phyloP scores from a whole-genome alignment of 257 asterid species.

The Solanum neorickii region DNA sequence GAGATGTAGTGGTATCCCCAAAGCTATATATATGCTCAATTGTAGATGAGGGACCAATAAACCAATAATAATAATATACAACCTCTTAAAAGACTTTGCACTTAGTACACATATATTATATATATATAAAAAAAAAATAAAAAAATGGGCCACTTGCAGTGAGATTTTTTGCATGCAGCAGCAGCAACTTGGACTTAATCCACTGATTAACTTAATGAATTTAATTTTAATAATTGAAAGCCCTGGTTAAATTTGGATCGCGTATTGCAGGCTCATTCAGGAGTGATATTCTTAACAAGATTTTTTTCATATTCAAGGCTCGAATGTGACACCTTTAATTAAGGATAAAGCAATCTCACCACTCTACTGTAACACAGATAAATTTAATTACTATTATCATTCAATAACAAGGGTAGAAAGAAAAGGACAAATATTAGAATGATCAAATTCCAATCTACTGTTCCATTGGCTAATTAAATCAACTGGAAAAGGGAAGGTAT shows the following conservation, averaged over 20 bases:
- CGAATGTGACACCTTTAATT: no score
- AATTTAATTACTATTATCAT: not conserved
- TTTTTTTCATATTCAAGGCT: not conserved
- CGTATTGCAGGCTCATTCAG: no score
- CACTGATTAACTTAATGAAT: not conserved
- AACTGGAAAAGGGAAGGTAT: not conserved
- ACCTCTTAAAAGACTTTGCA: slow-evolving; percentile 50
- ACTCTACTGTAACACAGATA: not conserved
- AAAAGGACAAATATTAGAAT: not conserved
- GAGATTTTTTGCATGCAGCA: slow-evolving; percentile 26
- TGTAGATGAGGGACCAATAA: slow-evolving; percentile 59
- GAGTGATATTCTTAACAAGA: not conserved
- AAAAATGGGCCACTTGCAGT: slow-evolving; percentile 55
- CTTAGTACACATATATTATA: slow-evolving; percentile 15
- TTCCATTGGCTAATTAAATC: not conserved
- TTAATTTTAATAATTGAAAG: not conserved
- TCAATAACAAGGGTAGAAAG: not conserved
- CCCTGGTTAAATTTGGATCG: no score
- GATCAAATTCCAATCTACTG: not conserved
- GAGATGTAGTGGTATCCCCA: not conserved
- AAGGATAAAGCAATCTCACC: not conserved
- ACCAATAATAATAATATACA: not conserved
- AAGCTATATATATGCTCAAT: not conserved
- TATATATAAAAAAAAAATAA: no score
- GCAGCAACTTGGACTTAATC: not conserved